Percentiles rank a stretch among this genome's conserved stretches.
Evolutionary conservation across 805 yeast genomes (phyloP).

Genomic region (Cyberlindnera mississippiensis): DNA sequence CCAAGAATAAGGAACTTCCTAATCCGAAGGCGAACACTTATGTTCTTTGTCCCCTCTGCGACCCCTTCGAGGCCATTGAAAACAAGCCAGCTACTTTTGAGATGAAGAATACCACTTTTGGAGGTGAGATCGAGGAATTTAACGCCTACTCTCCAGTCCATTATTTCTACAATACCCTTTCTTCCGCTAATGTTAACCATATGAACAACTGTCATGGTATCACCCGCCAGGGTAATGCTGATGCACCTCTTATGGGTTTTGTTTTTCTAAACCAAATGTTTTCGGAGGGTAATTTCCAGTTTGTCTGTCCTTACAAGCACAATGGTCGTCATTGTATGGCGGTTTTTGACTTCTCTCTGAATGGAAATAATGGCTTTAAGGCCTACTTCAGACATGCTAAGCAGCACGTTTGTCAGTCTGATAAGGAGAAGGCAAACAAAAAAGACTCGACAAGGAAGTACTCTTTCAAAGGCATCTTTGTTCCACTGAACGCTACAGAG

Average conservation of each 20-base stretch:
- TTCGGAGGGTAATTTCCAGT: background rate
- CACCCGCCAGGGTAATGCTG: background rate
- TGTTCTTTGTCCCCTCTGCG: constrained; percentile 17
- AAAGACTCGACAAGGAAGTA: background rate
- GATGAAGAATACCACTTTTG: constrained; percentile 1
- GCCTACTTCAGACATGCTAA: constrained; percentile 10
- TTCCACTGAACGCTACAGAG: background rate
- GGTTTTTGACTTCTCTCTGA: background rate
- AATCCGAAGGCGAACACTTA: constrained; percentile 14
- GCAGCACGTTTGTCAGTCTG: background rate
- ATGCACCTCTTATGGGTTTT: constrained; percentile 7
- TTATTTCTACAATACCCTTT: constrained; percentile 15
- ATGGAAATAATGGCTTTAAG: constrained; percentile 6
- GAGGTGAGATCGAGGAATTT: constrained; percentile 2
- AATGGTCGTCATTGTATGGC: constrained; percentile 2
- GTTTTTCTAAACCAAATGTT: background rate
- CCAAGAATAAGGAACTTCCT: constrained; percentile 4
- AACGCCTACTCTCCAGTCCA: background rate
- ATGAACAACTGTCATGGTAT: constrained; percentile 17
- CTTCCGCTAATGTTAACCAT: constrained; percentile 13
- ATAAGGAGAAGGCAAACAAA: too few relatives aligned
- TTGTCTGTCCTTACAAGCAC: constrained; percentile 7
- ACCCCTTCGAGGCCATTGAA: constrained; percentile 7
- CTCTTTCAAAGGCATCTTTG: background rate
- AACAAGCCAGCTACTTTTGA: constrained; percentile 1